phyloP scores from a whole-genome alignment of 1,139 yeast genomes.

The Arxiozyma slooffiae region DNA sequence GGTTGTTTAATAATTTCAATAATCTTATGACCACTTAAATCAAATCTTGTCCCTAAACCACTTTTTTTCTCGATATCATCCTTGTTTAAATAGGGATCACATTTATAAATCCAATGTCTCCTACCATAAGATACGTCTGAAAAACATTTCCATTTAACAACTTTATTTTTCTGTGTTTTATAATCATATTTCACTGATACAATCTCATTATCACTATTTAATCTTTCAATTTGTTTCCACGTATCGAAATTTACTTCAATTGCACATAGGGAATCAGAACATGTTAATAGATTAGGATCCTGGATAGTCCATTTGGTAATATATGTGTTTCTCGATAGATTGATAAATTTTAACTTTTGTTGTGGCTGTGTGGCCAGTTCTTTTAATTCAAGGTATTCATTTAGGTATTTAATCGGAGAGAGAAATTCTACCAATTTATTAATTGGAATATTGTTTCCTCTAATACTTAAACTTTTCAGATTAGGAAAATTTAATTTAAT shows the following conservation, averaged over 20 bases:
- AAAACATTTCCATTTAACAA: constrained; percentile 42
- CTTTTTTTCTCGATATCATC: constrained; percentile 26
- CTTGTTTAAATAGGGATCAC: constrained; percentile 32
- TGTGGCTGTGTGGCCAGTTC: constrained; percentile 4
- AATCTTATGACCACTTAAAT: constrained; percentile 55
- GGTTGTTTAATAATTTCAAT: constrained; percentile 49
- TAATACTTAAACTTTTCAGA: constrained; percentile 54
- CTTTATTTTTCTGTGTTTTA: constrained; percentile 11
- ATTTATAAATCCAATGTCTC: constrained; percentile 70
- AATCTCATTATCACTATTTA: constrained; percentile 31
- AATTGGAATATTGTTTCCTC: constrained; percentile 45
- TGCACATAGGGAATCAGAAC: constrained; percentile 34
- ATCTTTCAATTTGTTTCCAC: constrained; percentile 32
- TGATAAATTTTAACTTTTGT: constrained; percentile 38
- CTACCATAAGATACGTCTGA: constrained; percentile 45
- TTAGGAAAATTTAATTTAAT: constrained; percentile 46
- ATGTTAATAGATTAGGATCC: constrained; percentile 38
- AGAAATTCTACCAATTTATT: constrained; percentile 44
- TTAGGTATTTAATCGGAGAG: constrained; percentile 23
- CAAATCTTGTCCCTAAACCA: constrained; percentile 41
- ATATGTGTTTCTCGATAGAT: constrained; percentile 42
- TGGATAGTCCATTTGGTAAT: constrained; percentile 46
- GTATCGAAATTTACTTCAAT: constrained; percentile 33
- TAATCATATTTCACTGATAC: constrained; percentile 26
- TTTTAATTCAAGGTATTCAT: constrained; percentile 11